These are phyloP conservation scores for Inga oerstediana DNA, from an alignment of 306 rosid species.

Conservation along the genomic window DNA sequence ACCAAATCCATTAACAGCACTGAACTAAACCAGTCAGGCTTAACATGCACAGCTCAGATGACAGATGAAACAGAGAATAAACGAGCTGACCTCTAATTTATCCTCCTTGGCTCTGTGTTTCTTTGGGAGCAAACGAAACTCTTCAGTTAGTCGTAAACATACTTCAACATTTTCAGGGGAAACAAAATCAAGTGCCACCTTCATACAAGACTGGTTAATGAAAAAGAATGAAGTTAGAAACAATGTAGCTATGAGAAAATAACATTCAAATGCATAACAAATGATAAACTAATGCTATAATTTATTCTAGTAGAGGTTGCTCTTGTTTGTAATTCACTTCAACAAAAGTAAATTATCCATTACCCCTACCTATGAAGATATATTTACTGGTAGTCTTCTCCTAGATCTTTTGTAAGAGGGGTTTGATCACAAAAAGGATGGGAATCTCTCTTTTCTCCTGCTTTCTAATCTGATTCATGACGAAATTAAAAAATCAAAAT, in stretches of 20 bases:
- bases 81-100: slow-evolving; percentile 61
- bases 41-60: slow-evolving; percentile 6
- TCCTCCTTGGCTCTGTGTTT: slow-evolving; percentile 69
- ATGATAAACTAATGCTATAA: background rate
- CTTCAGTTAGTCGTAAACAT: slow-evolving; percentile 66
- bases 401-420: too few relatives aligned
- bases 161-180: slow-evolving; percentile 73
- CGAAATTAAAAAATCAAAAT: too few relatives aligned
- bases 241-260: background rate
- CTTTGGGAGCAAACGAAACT: slow-evolving; percentile 72
- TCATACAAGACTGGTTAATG: slow-evolving; percentile 67
- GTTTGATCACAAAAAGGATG: too few relatives aligned
- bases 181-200: slow-evolving; percentile 77
- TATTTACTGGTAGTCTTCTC: too few relatives aligned
- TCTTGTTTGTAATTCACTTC: too few relatives aligned
- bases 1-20: background rate
- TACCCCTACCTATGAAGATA: slow-evolving; percentile 37
- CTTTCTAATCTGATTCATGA: too few relatives aligned
- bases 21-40: slow-evolving; percentile 12
- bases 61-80: slow-evolving; percentile 3
- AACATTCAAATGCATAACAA: background rate
- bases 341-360: slow-evolving; percentile 30
- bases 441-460: too few relatives aligned
- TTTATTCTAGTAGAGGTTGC: too few relatives aligned
- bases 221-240: slow-evolving; percentile 16